Base-by-base conservation (phyloP, 345 rosid species). In the Moricandia arvensis region DNA sequence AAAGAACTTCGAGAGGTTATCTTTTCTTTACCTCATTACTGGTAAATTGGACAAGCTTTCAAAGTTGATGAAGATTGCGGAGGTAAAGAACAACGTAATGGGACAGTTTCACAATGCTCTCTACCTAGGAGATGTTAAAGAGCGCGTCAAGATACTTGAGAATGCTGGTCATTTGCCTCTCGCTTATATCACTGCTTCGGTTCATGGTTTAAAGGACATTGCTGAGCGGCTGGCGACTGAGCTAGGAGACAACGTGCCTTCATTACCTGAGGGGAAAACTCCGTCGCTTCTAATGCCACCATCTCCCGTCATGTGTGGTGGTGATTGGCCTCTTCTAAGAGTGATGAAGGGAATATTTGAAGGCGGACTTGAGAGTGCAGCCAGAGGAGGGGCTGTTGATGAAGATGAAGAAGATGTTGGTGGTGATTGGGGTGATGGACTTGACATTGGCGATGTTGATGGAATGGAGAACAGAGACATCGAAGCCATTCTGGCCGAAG, bases 401-500 rank as follows among this genome's bases (percentile, higher is more conserved):
- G 58, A 51, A 16, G 58, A 51, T 16, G 58, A 51, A 51, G 58
- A 51, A 51, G 58, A 51, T 51, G 58, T 17, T 17, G 58, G 58
- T 51, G 58, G 58, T 7, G 58, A 51, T 51, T 51, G 58, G 58
- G 58, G 58, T 16, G 55, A 49, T 17, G 55, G 55, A 0, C 55
- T 49, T 2, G 55, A 49, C 55, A 49, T 49, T 17, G 58, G 17
- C 27, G 58, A 53, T 17, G 58, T 53, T 53, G 58, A 53, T 17
- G 58, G 58, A 53, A 53, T 53, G 58, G 58, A 53, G 58, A 53
- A 16, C 58, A 17, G 58, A 17, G 58, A 53, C 58, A 53, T 53
- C 26, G 58, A 53, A 17, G 58, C 58, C 58, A 53, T 53, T 53
- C 17, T 53, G 26, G 26, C 24, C 10, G 58, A 53, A 51, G 57